These are phyloP conservation scores for Elsinoe perseae DNA, from an alignment of 2,329 filamentous ascomycete genomes.

Conservation along the genomic window DNA sequence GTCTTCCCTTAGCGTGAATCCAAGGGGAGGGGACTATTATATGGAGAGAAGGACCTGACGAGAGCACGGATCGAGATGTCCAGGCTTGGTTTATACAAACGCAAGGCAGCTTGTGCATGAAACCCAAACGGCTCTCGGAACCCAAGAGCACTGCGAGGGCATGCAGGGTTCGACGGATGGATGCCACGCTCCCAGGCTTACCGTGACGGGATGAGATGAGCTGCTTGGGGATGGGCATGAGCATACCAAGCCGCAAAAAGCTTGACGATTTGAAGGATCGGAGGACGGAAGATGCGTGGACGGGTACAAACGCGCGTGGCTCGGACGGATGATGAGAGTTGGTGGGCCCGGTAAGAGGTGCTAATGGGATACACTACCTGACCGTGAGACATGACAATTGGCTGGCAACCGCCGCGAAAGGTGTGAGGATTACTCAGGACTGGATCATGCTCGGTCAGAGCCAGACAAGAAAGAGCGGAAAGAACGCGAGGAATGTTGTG, in stretches of 20 bases:
- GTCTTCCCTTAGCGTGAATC: neutral
- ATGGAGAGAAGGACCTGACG: constrained; percentile 5
- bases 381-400: neutral
- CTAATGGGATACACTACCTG: neutral
- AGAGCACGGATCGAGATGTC: neutral
- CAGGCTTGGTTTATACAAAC: constrained; percentile 6
- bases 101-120: constrained; percentile 7
- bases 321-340: constrained; percentile 7
- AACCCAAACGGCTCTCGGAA: constrained; percentile 11
- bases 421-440: constrained; percentile 7
- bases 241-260: constrained; percentile 9
- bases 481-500: constrained; percentile 3
- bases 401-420: neutral
- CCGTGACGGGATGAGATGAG: constrained; percentile 1
- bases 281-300: constrained; percentile 10
- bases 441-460: constrained; percentile 2
- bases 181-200: neutral
- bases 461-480: constrained; percentile 4
- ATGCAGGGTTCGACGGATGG: constrained; percentile 4
- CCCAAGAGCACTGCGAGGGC: neutral
- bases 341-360: constrained; percentile 2
- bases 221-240: neutral
- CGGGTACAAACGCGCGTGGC: constrained; percentile 8
- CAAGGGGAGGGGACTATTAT: constrained; percentile 2
- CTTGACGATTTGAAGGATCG: constrained; percentile 2